Conservation (phyloP, 2,329 filamentous ascomycete genomes). For the Mariannaea sp. region DNA sequence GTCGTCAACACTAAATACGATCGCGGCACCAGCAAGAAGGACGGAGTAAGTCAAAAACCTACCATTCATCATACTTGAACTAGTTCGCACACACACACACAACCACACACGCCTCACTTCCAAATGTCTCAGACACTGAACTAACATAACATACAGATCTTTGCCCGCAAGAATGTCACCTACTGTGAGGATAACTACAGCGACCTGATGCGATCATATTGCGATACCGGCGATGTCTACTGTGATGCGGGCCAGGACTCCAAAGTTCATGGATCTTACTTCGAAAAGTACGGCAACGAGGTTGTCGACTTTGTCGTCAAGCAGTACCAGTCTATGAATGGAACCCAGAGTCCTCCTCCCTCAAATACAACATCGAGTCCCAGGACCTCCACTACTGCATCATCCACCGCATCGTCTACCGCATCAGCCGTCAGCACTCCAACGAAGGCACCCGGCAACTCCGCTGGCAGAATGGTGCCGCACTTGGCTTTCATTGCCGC, state of each 20-base stretch:
- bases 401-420: constrained; percentile 3
- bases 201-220: constrained; percentile 46
- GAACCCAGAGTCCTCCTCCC: constrained; percentile 11
- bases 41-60: constrained; percentile 43
- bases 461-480: too few relatives aligned
- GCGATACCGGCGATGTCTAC: constrained; percentile 49
- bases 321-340: constrained; percentile 34
- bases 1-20: constrained; percentile 44
- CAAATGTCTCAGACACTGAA: background rate
- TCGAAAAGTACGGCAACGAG: constrained; percentile 42
- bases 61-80: background rate
- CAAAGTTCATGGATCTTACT: constrained; percentile 44
- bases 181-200: constrained; percentile 44
- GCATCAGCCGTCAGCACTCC: background rate
- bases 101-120: too few relatives aligned
- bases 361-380: constrained; percentile 10
- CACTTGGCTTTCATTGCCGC: too few relatives aligned
- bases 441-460: too few relatives aligned
- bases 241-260: constrained; percentile 43
- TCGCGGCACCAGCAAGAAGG: constrained; percentile 43
- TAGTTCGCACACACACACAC: too few relatives aligned
- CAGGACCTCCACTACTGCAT: background rate
- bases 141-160: constrained; percentile 39
- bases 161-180: constrained; percentile 42
- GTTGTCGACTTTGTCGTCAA: constrained; percentile 44